phyloP scores from a whole-genome alignment of 2,329 filamentous ascomycete genomes.

The Huntiella savannae region DNA sequence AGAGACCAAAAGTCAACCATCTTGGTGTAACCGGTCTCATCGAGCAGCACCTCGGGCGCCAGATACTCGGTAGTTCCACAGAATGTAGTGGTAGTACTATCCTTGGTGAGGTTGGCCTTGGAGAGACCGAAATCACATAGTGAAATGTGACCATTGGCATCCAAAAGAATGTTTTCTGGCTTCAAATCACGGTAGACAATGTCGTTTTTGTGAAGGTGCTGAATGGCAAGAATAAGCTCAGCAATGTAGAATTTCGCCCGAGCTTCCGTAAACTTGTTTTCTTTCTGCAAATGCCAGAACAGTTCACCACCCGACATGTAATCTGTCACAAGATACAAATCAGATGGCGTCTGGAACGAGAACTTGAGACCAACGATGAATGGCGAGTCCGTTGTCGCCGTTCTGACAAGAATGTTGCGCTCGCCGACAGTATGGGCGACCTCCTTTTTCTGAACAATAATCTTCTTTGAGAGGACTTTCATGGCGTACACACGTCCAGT shows the following conservation, averaged over 20 bases:
- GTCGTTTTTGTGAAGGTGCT: slow-evolving; percentile 89
- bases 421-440: slow-evolving; percentile 94
- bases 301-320: slow-evolving; percentile 98
- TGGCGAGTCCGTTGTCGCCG: slow-evolving; percentile 83
- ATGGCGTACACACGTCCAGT: slow-evolving; percentile 93
- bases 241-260: slow-evolving; percentile 98
- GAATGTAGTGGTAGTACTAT: slow-evolving; percentile 96
- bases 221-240: slow-evolving; percentile 83
- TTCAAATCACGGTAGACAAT: slow-evolving; percentile 97
- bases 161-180: slow-evolving; percentile 89
- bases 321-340: slow-evolving; percentile 94
- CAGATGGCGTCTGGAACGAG: slow-evolving; percentile 92
- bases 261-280: slow-evolving; percentile 84
- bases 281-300: slow-evolving; percentile 97
- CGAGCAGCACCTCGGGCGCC: slow-evolving; percentile 81
- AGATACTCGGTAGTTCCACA: slow-evolving; percentile 97
- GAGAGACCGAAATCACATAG: slow-evolving; percentile 95
- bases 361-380: slow-evolving; percentile 98
- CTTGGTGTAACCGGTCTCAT: slow-evolving; percentile 95
- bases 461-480: slow-evolving; percentile 98
- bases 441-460: slow-evolving; percentile 99
- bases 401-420: slow-evolving; percentile 89
- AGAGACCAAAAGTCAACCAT: slow-evolving; percentile 99
- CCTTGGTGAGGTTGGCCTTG: slow-evolving; percentile 91
- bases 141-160: slow-evolving; percentile 94